A percentile compares a stretch with the other conserved stretches of the same genome.
Conservation (phyloP, 257 asterid species). For the Przewalskia tangutica region DNA sequence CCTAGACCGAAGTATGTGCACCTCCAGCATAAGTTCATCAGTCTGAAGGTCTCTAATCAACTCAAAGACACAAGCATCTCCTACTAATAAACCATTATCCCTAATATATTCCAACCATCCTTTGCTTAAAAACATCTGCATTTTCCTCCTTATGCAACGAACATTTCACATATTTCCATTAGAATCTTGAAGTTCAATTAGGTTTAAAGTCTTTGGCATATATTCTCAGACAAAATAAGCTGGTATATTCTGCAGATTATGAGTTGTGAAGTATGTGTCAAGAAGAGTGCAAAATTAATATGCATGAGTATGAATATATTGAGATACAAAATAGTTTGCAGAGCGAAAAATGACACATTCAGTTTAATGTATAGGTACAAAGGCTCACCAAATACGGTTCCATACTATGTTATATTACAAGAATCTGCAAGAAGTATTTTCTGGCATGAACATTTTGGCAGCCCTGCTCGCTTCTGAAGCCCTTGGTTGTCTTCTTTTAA, state of each 20-base stretch:
- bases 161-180: neutral
- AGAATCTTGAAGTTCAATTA: slow-evolving; percentile 5
- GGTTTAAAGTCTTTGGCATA: neutral
- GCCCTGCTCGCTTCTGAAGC: neutral
- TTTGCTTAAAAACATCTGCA: neutral
- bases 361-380: neutral
- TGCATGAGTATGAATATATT: neutral
- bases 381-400: slow-evolving; percentile 2
- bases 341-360: neutral
- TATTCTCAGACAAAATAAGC: neutral
- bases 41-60: neutral
- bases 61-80: slow-evolving; percentile 10
- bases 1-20: neutral
- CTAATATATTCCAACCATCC: neutral
- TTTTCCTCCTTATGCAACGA: neutral
- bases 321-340: neutral
- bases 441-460: neutral
- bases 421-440: neutral
- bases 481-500: neutral
- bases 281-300: neutral
- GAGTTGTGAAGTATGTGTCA: neutral
- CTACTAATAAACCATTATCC: neutral
- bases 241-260: slow-evolving; percentile 9
- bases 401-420: neutral
- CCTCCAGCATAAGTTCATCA: neutral